Conservation (phyloP, 106 monocot species). For the Amphibolis antarctica region DNA sequence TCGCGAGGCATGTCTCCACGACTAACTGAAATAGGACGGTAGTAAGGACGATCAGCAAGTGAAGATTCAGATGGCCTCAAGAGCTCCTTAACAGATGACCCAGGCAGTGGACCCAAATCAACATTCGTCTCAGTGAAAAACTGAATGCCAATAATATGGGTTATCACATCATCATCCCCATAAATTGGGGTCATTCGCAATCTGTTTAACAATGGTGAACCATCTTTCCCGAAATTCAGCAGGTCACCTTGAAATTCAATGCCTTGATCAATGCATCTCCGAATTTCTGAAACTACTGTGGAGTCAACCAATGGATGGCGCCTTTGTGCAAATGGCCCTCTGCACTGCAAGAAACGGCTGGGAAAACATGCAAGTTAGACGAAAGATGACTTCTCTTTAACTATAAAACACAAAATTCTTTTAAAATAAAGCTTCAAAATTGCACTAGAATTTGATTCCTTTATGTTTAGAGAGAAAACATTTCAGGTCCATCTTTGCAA, state of each 20-base stretch:
- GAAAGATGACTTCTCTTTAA: neutral
- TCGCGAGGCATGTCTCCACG: constrained; percentile 39
- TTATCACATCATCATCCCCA: constrained; percentile 76
- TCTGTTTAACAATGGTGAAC: constrained; percentile 66
- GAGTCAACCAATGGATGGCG: constrained; percentile 81
- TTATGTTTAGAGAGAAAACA: too few relatives aligned
- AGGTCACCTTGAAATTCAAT: constrained; percentile 72
- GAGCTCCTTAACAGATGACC: constrained; percentile 32
- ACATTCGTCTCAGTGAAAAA: constrained; percentile 65
- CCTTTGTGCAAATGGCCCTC: constrained; percentile 95
- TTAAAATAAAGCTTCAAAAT: too few relatives aligned
- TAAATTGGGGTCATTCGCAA: constrained; percentile 63
- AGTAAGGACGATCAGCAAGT: constrained; percentile 12
- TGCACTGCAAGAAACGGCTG: constrained; percentile 92
- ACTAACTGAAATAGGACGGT: constrained; percentile 21
- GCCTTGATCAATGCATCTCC: constrained; percentile 60
- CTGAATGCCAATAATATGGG: constrained; percentile 79
- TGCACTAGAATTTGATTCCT: too few relatives aligned
- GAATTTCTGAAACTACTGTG: constrained; percentile 62
- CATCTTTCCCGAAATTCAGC: constrained; percentile 90
- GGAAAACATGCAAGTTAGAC: neutral
- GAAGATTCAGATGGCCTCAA: constrained; percentile 10
- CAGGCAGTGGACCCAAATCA: constrained; percentile 61
- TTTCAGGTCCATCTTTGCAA: too few relatives aligned
- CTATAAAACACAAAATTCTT: neutral